These are phyloP conservation scores for Candida caryicola DNA, from an alignment of 805 yeast species.

Conservation along the genomic window DNA sequence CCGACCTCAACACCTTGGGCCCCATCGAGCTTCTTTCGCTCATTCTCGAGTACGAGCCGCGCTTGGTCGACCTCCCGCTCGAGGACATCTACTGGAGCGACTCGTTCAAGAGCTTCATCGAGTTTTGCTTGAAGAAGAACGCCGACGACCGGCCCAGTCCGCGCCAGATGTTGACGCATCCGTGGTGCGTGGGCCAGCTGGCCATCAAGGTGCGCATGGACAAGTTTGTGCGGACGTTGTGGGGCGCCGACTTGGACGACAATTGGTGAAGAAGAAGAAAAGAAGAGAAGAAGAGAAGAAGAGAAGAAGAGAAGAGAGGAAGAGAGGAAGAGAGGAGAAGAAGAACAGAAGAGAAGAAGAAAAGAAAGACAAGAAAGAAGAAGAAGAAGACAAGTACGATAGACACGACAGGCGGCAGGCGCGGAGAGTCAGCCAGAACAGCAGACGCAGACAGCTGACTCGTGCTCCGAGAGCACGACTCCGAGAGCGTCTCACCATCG, in stretches of 20 bases:
- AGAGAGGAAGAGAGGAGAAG: background rate
- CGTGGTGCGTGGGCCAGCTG: conserved; percentile 85
- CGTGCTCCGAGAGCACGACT: too few species aligned
- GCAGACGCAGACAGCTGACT: too few species aligned
- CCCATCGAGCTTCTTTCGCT: conserved; percentile 85
- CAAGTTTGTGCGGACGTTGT: conserved; percentile 71
- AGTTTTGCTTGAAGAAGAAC: conserved; percentile 77
- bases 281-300: background rate
- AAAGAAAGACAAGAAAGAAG: too few species aligned
- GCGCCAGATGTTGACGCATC: conserved; percentile 87
- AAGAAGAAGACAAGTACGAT: too few species aligned
- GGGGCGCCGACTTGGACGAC: conserved; percentile 40
- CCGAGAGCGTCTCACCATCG: too few species aligned
- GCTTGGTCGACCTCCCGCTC: conserved; percentile 70
- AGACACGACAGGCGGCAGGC: too few species aligned
- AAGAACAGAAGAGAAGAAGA: too few species aligned
- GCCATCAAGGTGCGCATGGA: conserved; percentile 78
- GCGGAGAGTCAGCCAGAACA: too few species aligned
- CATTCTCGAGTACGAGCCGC: conserved; percentile 81
- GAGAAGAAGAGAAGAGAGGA: background rate
- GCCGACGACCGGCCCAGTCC: conserved; percentile 85
- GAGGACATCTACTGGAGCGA: conserved; percentile 78
- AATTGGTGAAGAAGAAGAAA: background rate
- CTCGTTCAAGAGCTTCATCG: conserved; percentile 78
- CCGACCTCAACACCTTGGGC: conserved; percentile 36